Percentiles rank a stretch among this genome's conserved stretches.
Evolutionary conservation across 2,329 filamentous ascomycete species (phyloP).

Genomic region (Trichophyton benhamiae): DNA sequence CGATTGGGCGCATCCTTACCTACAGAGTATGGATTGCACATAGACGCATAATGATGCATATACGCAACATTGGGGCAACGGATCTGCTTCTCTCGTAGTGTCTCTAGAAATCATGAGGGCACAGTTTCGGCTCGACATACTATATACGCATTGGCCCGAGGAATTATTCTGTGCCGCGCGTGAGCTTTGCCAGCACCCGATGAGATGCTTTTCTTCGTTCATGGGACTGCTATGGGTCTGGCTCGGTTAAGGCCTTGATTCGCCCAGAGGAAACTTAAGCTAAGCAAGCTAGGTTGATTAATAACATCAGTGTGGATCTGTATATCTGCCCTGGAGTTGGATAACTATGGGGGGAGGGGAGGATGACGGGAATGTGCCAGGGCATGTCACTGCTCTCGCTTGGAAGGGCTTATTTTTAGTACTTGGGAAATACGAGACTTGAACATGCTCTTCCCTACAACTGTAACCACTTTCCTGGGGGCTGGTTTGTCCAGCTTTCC

Average conservation of each 20-base stretch:
- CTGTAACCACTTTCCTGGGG: not conserved
- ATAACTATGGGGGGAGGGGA: not conserved
- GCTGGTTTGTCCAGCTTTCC: too few species aligned
- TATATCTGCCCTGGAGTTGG: not conserved
- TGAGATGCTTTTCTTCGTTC: not conserved
- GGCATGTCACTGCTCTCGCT: conserved; percentile 1
- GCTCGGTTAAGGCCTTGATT: not conserved
- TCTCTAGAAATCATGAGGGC: not conserved
- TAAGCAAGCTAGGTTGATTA: conserved; percentile 2
- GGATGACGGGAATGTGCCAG: not conserved
- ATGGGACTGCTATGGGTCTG: not conserved
- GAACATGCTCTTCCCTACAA: not conserved
- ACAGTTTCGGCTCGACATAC: conserved; percentile 3
- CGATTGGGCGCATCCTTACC: not conserved
- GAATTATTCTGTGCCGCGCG: not conserved
- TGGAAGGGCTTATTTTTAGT: conserved; percentile 1
- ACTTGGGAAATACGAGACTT: conserved; percentile 3
- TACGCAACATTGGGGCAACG: not conserved
- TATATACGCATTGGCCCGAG: not conserved
- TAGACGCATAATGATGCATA: not conserved
- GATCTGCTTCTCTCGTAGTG: not conserved
- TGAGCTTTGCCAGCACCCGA: not conserved
- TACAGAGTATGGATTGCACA: not conserved
- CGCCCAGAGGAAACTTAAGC: not conserved
- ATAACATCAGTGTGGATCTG: not conserved